Evolutionary conservation across 2,329 filamentous ascomycete species (phyloP).

Genomic region (Sclerotinia glacialis): DNA sequence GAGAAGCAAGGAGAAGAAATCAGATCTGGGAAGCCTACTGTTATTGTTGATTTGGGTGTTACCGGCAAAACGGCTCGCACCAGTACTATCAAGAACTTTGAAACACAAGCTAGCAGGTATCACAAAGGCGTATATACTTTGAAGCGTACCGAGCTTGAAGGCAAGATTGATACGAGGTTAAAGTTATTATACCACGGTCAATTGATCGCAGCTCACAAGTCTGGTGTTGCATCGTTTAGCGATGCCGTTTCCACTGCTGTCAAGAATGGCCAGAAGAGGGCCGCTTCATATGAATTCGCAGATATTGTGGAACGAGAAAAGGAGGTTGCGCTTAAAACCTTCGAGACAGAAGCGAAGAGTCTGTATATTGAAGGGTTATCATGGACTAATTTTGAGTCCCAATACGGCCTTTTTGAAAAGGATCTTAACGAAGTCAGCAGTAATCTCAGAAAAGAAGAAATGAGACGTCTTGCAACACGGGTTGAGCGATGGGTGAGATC

Average conservation of each 20-base stretch:
- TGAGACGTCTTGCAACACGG: conserved; percentile 84
- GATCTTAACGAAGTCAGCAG: conserved; percentile 87
- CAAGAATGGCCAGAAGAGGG: conserved; percentile 89
- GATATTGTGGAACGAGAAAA: conserved; percentile 87
- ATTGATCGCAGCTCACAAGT: conserved; percentile 82
- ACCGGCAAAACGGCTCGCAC: conserved; percentile 69
- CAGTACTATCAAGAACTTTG: conserved; percentile 78
- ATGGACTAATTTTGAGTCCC: conserved; percentile 85
- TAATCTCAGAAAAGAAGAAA: conserved; percentile 87
- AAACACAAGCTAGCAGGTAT: conserved; percentile 86
- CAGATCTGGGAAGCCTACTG: conserved; percentile 67
- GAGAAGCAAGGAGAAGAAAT: conserved; percentile 75
- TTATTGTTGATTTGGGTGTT: conserved; percentile 72
- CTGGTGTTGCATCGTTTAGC: conserved; percentile 77
- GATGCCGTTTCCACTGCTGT: conserved; percentile 84
- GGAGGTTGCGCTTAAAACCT: conserved; percentile 68
- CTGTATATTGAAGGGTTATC: conserved; percentile 73
- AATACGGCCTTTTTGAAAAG: conserved; percentile 77
- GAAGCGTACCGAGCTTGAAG: conserved; percentile 80
- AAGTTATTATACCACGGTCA: conserved; percentile 89
- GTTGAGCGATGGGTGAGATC: conserved; percentile 94
- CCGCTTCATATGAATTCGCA: conserved; percentile 88
- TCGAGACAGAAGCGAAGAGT: conserved; percentile 71
- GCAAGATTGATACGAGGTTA: conserved; percentile 82
- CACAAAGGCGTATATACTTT: conserved; percentile 92